These are phyloP conservation scores for Nigrospora osmanthi DNA, from an alignment of 2,329 filamentous ascomycete species.

Conservation along the genomic window DNA sequence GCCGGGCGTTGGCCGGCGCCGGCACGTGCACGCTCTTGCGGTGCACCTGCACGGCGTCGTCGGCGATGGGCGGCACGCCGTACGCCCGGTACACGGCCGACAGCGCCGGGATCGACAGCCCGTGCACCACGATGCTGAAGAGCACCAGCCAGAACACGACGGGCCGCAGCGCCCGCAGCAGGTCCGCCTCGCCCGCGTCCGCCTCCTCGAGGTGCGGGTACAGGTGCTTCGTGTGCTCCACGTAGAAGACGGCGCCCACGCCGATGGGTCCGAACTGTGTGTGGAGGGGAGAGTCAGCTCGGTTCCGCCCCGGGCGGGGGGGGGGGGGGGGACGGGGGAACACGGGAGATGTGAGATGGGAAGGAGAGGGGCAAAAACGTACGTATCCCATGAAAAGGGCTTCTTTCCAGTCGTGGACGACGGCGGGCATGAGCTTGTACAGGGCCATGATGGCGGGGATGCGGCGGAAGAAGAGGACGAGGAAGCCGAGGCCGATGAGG, in stretches of 20 bases:
- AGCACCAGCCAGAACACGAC: slow-evolving; percentile 6
- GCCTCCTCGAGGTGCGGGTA: slow-evolving; percentile 26
- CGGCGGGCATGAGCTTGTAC: slow-evolving; percentile 8
- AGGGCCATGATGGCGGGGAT: slow-evolving; percentile 11
- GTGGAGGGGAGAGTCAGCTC: too few relatives aligned
- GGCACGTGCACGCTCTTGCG: slow-evolving; percentile 24
- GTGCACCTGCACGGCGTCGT: slow-evolving; percentile 28
- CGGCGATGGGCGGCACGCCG: slow-evolving; percentile 29
- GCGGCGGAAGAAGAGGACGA: slow-evolving; percentile 12
- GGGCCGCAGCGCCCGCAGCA: slow-evolving; percentile 1
- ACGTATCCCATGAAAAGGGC: slow-evolving; percentile 52
- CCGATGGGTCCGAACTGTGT: slow-evolving; percentile 69
- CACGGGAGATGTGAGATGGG: not conserved
- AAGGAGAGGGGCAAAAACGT: too few relatives aligned
- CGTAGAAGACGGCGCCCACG: slow-evolving; percentile 69
- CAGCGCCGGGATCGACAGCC: slow-evolving; percentile 35
- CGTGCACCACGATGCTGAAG: slow-evolving; percentile 33
- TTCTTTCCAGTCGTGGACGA: slow-evolving; percentile 38
- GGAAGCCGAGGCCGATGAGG: slow-evolving; percentile 9
- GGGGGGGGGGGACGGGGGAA: slow-evolving; percentile 25
- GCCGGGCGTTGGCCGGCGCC: slow-evolving; percentile 25
- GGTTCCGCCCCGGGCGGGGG: too few relatives aligned
- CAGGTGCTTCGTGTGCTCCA: slow-evolving; percentile 39
- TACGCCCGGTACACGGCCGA: slow-evolving; percentile 27
- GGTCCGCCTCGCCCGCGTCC: slow-evolving; percentile 22